A percentile compares a stretch with the other conserved stretches of the same genome.
These are phyloP conservation scores for Zygosaccharomyces pseudobailii DNA, from an alignment of 1,139 yeast genomes.

Conservation along the genomic window DNA sequence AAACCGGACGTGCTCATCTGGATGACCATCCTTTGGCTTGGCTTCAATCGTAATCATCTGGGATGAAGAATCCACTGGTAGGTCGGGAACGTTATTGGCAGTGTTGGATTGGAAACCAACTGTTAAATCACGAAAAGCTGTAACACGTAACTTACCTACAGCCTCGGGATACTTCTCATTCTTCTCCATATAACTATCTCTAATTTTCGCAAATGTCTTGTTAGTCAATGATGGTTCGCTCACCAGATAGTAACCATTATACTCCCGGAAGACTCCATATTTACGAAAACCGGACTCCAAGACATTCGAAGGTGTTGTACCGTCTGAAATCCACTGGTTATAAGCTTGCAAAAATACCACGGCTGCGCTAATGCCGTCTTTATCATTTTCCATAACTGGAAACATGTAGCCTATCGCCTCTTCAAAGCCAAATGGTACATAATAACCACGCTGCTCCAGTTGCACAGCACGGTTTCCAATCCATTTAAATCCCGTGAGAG, in stretches of 20 bases:
- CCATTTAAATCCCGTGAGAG: constrained; percentile 97
- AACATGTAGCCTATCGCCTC: constrained; percentile 98
- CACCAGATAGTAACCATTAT: constrained; percentile 79
- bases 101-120: constrained; percentile 74
- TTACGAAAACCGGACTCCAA: constrained; percentile 54
- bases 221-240: constrained; percentile 49
- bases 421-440: constrained; percentile 86
- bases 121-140: constrained; percentile 79
- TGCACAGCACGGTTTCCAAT: constrained; percentile 86
- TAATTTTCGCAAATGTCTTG: constrained; percentile 49
- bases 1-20: constrained; percentile 50
- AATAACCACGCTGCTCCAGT: constrained; percentile 55
- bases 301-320: constrained; percentile 40
- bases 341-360: constrained; percentile 68
- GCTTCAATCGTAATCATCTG: constrained; percentile 77
- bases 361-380: constrained; percentile 88
- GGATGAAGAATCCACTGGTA: constrained; percentile 67
- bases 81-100: constrained; percentile 47
- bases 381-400: constrained; percentile 69
- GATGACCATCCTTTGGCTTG: constrained; percentile 18
- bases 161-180: constrained; percentile 30
- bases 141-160: constrained; percentile 44
- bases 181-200: constrained; percentile 24
- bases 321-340: constrained; percentile 41
- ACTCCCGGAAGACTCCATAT: constrained; percentile 79